A percentile compares a stretch with the other conserved stretches of the same genome.
Conservation (phyloP, 208 protist genomes). For the Wallacemonas sp. region DNA sequence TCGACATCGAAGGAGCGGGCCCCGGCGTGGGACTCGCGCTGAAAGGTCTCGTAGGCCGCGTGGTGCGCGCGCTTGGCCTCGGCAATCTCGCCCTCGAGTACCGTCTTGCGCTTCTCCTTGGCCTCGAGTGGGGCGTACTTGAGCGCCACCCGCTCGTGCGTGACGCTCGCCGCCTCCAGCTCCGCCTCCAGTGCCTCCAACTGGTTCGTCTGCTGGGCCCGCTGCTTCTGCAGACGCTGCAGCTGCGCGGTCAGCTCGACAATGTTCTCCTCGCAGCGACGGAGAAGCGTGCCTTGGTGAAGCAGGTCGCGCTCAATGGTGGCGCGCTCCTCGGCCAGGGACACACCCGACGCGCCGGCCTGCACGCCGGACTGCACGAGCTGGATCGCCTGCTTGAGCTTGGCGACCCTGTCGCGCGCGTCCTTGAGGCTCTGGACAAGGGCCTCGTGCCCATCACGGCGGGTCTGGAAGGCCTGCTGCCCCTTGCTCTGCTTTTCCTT, state of each 20-base stretch:
- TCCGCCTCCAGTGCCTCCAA: slow-evolving; percentile 37
- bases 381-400: slow-evolving; percentile 72
- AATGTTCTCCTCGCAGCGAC: slow-evolving; percentile 48
- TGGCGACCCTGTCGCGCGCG: slow-evolving; percentile 43
- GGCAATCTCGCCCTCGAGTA: slow-evolving; percentile 41
- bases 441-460: slow-evolving; percentile 35
- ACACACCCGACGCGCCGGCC: slow-evolving; percentile 75
- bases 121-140: slow-evolving; percentile 36
- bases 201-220: slow-evolving; percentile 35
- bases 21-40: slow-evolving; percentile 46
- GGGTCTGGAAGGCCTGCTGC: slow-evolving; percentile 48
- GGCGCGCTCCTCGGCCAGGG: slow-evolving; percentile 74
- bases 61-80: slow-evolving; percentile 58
- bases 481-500: slow-evolving; percentile 41
- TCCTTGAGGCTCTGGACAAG: slow-evolving; percentile 61
- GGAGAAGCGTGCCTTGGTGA: slow-evolving; percentile 40
- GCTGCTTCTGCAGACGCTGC: slow-evolving; percentile 33
- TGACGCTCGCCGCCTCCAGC: slow-evolving; percentile 27
- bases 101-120: slow-evolving; percentile 44
- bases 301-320: slow-evolving; percentile 70
- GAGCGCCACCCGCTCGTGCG: slow-evolving; percentile 37
- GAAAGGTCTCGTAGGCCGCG: slow-evolving; percentile 59
- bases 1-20: slow-evolving; percentile 68
- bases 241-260: slow-evolving; percentile 58
- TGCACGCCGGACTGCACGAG: slow-evolving; percentile 79